Conservation (phyloP, 1,284 basidiomycete species). For the Ceratobasidium theobromae region DNA sequence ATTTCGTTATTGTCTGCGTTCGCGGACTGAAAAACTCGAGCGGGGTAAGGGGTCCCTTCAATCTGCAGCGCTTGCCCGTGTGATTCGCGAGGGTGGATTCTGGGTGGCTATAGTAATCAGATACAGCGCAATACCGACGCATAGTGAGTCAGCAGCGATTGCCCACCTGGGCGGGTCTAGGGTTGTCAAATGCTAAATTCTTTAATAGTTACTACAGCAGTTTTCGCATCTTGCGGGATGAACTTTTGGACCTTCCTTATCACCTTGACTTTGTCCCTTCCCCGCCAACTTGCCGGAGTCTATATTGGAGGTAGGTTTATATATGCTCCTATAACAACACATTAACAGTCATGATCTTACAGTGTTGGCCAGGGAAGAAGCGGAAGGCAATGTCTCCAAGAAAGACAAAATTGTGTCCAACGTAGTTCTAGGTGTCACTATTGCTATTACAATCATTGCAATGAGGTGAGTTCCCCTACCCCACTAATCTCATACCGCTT, state of each 20-base stretch:
- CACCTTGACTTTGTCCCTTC: constrained; percentile 14
- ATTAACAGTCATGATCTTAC: not conserved
- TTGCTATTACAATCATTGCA: constrained; percentile 3
- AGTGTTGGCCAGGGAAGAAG: constrained; percentile 8
- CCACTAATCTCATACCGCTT: not conserved
- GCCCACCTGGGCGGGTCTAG: too few species aligned
- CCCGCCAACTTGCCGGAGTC: constrained; percentile 25
- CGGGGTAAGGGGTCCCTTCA: not conserved
- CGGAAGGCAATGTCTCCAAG: constrained; percentile 1
- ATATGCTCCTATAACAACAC: not conserved
- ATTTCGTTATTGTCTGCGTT: not conserved
- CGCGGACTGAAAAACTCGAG: constrained; percentile 13
- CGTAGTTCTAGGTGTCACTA: constrained; percentile 3
- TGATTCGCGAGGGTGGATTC: constrained; percentile 24
- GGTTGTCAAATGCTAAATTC: not conserved
- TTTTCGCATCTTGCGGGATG: constrained; percentile 12
- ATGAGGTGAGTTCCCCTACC: not conserved
- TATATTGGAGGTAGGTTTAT: constrained; percentile 21
- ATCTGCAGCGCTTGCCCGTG: not conserved
- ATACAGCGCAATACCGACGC: not conserved
- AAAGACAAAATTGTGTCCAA: constrained; percentile 5
- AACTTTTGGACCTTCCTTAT: constrained; percentile 6
- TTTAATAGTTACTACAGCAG: constrained; percentile 1
- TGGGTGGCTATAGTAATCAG: not conserved
- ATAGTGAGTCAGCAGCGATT: too few species aligned